Evolutionary conservation across 768 basidiomycete genomes (phyloP).

Genomic region (Auricularia sp.): DNA sequence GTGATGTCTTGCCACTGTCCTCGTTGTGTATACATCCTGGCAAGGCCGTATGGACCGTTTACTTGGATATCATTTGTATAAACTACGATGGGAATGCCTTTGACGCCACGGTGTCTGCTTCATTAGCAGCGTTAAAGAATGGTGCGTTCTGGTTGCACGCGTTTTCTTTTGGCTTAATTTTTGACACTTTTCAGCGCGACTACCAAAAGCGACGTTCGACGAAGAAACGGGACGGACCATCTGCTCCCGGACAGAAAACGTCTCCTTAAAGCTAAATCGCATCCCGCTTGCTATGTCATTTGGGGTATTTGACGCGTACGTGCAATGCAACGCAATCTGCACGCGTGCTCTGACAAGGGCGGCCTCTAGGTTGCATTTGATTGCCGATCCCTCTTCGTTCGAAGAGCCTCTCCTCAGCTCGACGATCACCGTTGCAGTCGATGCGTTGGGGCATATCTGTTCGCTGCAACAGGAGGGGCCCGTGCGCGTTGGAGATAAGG

Average conservation of each 20-base stretch:
- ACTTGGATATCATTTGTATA: conserved; percentile 89
- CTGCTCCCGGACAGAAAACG: conserved; percentile 43
- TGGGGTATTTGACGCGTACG: conserved; percentile 76
- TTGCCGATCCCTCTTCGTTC: conserved; percentile 82
- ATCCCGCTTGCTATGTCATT: conserved; percentile 52
- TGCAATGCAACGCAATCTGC: conserved; percentile 7
- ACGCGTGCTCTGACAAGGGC: not conserved
- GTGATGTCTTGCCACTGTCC: conserved; percentile 50
- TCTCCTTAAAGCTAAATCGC: conserved; percentile 38
- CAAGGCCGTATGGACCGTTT: conserved; percentile 86
- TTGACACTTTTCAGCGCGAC: conserved; percentile 35
- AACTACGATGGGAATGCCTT: conserved; percentile 97
- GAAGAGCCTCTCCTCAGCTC: conserved; percentile 82
- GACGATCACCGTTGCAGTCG: conserved; percentile 51
- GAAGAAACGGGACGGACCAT: conserved; percentile 53
- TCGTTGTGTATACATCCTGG: conserved; percentile 73
- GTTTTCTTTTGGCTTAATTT: not conserved
- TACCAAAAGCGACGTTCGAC: conserved; percentile 65
- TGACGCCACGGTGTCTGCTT: conserved; percentile 80
- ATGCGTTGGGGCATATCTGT: conserved; percentile 38
- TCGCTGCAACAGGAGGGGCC: conserved; percentile 49
- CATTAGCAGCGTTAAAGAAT: conserved; percentile 77
- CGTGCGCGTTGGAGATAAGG: conserved; percentile 23
- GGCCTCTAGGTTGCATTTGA: conserved; percentile 42
- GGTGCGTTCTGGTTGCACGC: conserved; percentile 39